Evolutionary conservation across 805 yeast genomes (phyloP).

Genomic region (Candida bentonensis): DNA sequence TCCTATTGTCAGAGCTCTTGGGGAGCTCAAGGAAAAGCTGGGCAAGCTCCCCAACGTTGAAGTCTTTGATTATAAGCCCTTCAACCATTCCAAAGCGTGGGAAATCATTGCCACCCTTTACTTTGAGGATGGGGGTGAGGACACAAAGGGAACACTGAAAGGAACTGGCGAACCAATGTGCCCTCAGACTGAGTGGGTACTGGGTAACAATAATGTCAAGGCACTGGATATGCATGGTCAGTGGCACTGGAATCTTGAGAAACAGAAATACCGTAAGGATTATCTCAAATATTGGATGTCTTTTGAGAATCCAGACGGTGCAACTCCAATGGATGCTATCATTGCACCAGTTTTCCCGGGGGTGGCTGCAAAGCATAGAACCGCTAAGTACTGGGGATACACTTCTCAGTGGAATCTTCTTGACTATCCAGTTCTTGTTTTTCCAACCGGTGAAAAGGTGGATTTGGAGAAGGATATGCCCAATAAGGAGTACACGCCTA

Average conservation of each 20-base stretch:
- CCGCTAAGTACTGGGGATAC: conserved; percentile 66
- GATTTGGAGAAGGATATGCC: not conserved
- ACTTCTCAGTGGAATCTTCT: conserved; percentile 59
- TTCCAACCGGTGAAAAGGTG: conserved; percentile 11
- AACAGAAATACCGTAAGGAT: conserved; percentile 47
- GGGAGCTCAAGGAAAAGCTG: conserved; percentile 17
- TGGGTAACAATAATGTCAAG: conserved; percentile 28
- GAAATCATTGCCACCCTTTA: conserved; percentile 27
- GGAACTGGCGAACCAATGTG: conserved; percentile 58
- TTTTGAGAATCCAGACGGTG: conserved; percentile 29
- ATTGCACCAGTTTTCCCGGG: conserved; percentile 33
- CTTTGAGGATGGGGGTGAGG: conserved; percentile 53
- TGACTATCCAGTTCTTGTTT: conserved; percentile 47
- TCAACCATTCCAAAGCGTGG: conserved; percentile 18
- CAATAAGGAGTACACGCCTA: not conserved
- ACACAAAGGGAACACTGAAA: conserved; percentile 35
- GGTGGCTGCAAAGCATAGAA: conserved; percentile 55
- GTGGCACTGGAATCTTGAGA: conserved; percentile 35
- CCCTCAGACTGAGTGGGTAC: conserved; percentile 40
- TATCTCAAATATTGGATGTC: conserved; percentile 47
- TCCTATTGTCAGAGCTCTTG: conserved; percentile 34
- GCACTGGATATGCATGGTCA: conserved; percentile 11
- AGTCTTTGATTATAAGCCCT: conserved; percentile 15
- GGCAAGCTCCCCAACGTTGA: conserved; percentile 10
- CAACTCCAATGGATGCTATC: not conserved